Evolutionary conservation across 2,329 filamentous ascomycete genomes (phyloP).

Genomic region (Penicillium verrucosum): DNA sequence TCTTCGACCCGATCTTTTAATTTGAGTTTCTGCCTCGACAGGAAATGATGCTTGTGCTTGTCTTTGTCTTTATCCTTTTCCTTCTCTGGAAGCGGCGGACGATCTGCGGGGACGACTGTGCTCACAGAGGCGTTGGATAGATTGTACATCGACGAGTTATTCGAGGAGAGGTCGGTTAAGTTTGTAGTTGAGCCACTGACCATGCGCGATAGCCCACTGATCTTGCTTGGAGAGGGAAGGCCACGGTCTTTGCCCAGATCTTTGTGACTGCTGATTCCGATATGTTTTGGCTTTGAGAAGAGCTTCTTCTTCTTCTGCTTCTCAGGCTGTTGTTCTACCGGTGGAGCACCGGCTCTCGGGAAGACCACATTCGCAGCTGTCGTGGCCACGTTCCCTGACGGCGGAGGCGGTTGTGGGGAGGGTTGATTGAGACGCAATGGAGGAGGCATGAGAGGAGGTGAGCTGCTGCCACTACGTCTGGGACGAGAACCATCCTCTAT

Average conservation of each 20-base stretch:
- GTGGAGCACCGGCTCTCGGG: constrained; percentile 47
- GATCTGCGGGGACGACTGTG: constrained; percentile 54
- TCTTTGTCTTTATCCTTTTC: constrained; percentile 43
- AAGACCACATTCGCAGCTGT: constrained; percentile 63
- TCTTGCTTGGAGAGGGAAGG: constrained; percentile 58
- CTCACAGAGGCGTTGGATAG: constrained; percentile 61
- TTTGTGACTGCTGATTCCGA: constrained; percentile 60
- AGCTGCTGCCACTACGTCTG: constrained; percentile 35
- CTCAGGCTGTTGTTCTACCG: constrained; percentile 48
- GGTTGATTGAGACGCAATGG: constrained; percentile 26
- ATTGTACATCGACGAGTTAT: constrained; percentile 58
- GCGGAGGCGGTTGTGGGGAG: constrained; percentile 11
- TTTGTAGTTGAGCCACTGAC: constrained; percentile 61
- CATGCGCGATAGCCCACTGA: constrained; percentile 53
- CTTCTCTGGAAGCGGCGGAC: constrained; percentile 39
- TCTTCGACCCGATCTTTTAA: constrained; percentile 59
- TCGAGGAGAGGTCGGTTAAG: constrained; percentile 54
- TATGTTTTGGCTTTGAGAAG: constrained; percentile 65
- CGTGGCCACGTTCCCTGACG: constrained; percentile 51
- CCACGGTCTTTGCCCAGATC: constrained; percentile 50
- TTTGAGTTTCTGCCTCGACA: constrained; percentile 64
- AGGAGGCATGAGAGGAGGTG: constrained; percentile 33
- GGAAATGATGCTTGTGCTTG: constrained; percentile 60
- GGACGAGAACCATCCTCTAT: constrained; percentile 31
- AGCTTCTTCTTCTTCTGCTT: constrained; percentile 66